Conservation (phyloP, 2,329 filamentous ascomycete species). For the Verticillium alfalfae region DNA sequence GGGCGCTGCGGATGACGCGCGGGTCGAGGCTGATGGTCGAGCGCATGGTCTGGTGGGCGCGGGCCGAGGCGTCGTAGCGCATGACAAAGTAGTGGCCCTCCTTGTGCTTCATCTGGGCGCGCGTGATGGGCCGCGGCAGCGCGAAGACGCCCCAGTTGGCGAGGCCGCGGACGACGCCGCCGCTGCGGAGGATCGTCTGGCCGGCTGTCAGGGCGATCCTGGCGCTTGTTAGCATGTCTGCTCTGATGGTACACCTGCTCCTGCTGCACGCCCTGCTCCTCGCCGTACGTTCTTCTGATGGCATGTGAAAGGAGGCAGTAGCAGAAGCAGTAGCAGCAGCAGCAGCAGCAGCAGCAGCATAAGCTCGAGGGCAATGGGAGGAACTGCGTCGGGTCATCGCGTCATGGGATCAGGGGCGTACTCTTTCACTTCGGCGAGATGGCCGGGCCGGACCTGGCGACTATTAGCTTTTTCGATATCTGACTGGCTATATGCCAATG, state of each 20-base stretch:
- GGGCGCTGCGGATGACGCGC: conserved; percentile 78
- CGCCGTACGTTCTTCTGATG: no score
- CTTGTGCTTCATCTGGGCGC: conserved; percentile 77
- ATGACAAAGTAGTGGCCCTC: conserved; percentile 96
- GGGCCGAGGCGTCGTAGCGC: conserved; percentile 79
- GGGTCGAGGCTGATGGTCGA: conserved; percentile 79
- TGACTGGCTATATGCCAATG: no score
- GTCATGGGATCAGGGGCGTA: conserved; percentile 38
- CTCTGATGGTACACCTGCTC: no score
- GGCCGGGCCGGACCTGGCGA: conserved; percentile 81
- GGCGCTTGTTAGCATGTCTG: not conserved
- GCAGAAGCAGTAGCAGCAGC: no score
- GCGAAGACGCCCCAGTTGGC: conserved; percentile 94
- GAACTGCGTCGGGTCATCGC: not conserved
- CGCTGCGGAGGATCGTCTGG: conserved; percentile 71
- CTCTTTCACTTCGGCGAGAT: conserved; percentile 90
- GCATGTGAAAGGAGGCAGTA: no score
- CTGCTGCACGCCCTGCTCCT: no score
- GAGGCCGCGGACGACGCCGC: conserved; percentile 86
- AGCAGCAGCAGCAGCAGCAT: no score
- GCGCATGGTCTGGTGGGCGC: conserved; percentile 69
- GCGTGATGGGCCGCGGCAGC: conserved; percentile 72
- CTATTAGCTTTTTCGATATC: conserved; percentile 5
- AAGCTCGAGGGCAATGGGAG: not conserved
- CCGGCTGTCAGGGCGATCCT: conserved; percentile 88